These are phyloP conservation scores for Boechera divaricarpa DNA, from an alignment of 345 rosid genomes.

Conservation along the genomic window DNA sequence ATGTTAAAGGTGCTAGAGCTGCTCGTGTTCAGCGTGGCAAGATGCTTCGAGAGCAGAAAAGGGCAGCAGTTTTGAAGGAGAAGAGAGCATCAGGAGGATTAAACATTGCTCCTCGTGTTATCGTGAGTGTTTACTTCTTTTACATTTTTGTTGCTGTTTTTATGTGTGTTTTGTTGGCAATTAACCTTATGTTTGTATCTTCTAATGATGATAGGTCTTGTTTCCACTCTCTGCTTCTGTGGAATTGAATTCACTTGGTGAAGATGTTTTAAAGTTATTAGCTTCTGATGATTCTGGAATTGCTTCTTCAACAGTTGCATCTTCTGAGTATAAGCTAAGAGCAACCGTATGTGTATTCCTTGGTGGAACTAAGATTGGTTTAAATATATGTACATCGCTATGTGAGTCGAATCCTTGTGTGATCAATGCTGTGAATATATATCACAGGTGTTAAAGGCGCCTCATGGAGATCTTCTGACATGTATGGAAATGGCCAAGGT, in stretches of 20 bases:
- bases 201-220: conserved; percentile 59
- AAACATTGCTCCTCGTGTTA: conserved; percentile 71
- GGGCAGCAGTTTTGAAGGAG: conserved; percentile 74
- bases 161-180: neutral
- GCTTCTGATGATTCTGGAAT: conserved; percentile 51
- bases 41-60: conserved; percentile 89
- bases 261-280: conserved; percentile 59
- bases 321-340: conserved; percentile 74
- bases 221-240: conserved; percentile 77
- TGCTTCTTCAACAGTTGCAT: conserved; percentile 58
- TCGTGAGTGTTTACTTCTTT: conserved; percentile 55
- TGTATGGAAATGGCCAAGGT: conserved; percentile 99
- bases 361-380: neutral
- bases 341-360: conserved; percentile 59
- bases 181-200: neutral
- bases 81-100: conserved; percentile 72
- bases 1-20: conserved; percentile 66
- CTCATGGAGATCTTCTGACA: conserved; percentile 77
- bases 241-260: conserved; percentile 61
- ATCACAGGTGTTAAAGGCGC: conserved; percentile 73
- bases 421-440: conserved; percentile 13
- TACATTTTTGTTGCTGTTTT: neutral
- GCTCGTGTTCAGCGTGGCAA: conserved; percentile 79
- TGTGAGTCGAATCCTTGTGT: neutral
- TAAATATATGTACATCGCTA: neutral